These are phyloP conservation scores for Xerocomus spinulosus DNA, from an alignment of 768 basidiomycete species.

Conservation along the genomic window DNA sequence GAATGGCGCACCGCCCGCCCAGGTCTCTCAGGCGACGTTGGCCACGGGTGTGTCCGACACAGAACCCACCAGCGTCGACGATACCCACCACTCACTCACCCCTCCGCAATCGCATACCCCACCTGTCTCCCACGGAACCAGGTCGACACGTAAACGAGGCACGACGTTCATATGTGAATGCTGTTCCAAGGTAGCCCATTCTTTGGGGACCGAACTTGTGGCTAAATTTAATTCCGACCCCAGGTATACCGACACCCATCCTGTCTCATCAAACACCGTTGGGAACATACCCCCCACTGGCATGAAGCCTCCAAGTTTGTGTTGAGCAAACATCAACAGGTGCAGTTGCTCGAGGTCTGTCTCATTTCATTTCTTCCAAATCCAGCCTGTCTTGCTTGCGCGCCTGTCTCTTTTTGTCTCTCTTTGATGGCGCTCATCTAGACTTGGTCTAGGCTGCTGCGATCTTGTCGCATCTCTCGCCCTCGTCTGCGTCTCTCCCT, in stretches of 20 bases:
- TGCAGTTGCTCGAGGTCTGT: slow-evolving; percentile 85
- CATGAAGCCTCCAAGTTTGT: slow-evolving; percentile 86
- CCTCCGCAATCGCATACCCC: slow-evolving; percentile 6
- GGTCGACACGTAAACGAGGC: slow-evolving; percentile 70
- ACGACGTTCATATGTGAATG: slow-evolving; percentile 89
- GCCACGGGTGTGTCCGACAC: slow-evolving; percentile 3
- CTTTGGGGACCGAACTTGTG: not conserved
- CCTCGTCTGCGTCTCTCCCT: slow-evolving; percentile 68
- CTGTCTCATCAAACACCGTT: slow-evolving; percentile 94
- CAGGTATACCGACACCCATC: slow-evolving; percentile 89
- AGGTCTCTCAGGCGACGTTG: not conserved
- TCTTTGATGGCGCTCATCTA: not conserved
- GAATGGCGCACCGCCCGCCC: slow-evolving; percentile 10
- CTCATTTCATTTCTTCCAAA: no score
- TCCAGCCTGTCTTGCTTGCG: no score
- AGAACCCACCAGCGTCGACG: slow-evolving; percentile 21
- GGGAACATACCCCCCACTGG: slow-evolving; percentile 98
- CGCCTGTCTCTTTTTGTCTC: not conserved
- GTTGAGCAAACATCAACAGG: slow-evolving; percentile 94
- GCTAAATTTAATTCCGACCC: no score
- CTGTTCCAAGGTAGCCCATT: slow-evolving; percentile 73
- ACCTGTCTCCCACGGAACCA: slow-evolving; percentile 19
- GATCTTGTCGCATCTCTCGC: slow-evolving; percentile 84
- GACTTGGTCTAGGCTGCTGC: slow-evolving; percentile 76
- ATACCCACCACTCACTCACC: slow-evolving; percentile 15